Evolutionary conservation across 176 grass and related monocot species (phyloP).

Genomic region (Puya raimondii): DNA sequence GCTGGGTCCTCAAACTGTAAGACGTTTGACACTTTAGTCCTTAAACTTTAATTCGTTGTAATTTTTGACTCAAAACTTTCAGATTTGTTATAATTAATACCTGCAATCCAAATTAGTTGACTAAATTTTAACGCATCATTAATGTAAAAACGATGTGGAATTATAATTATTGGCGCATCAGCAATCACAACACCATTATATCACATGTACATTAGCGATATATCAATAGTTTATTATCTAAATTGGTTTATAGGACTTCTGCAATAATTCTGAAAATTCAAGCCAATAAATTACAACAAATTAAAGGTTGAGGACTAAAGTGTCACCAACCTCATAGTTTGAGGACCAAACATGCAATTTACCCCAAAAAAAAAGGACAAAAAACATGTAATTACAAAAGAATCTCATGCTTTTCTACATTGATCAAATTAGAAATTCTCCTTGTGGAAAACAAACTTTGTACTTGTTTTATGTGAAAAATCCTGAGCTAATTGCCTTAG

Average conservation of each 20-base stretch:
- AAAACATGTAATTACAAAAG: conserved; percentile 1
- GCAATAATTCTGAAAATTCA: too few relatives aligned
- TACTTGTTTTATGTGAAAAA: conserved; percentile 74
- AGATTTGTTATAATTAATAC: conserved; percentile 6
- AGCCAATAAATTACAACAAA: too few relatives aligned
- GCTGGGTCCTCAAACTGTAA: not conserved
- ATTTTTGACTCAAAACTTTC: not conserved
- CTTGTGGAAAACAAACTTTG: conserved; percentile 97
- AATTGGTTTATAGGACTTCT: too few relatives aligned
- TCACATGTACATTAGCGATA: too few relatives aligned
- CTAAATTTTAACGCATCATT: too few relatives aligned
- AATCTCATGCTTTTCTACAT: conserved; percentile 6
- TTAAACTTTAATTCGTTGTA: not conserved
- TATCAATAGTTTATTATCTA: too few relatives aligned
- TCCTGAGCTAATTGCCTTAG: conserved; percentile 55
- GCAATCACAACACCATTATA: too few relatives aligned
- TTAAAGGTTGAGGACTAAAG: too few relatives aligned
- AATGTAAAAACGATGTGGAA: too few relatives aligned
- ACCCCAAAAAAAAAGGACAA: conserved; percentile 8
- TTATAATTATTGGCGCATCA: too few relatives aligned
- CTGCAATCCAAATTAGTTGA: not conserved
- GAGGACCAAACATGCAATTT: not conserved
- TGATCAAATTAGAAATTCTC: conserved; percentile 65
- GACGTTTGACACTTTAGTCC: too few relatives aligned
- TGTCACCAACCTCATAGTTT: too few relatives aligned